These are phyloP conservation scores for Neocatenulostroma microsporum DNA, from an alignment of 2,329 filamentous ascomycete genomes.

Conservation along the genomic window DNA sequence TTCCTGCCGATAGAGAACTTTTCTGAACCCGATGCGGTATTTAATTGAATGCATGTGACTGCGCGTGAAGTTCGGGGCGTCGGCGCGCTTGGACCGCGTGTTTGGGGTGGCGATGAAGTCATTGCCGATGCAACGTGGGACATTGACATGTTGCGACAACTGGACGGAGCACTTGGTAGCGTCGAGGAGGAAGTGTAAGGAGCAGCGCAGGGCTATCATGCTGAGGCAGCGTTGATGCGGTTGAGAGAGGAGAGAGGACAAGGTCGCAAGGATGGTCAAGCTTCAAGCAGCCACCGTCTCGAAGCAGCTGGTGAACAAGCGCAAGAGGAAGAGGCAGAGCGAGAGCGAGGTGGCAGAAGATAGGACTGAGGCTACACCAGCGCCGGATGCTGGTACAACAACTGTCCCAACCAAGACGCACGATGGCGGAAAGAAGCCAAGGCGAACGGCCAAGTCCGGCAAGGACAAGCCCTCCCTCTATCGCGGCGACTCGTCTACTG, in stretches of 20 bases:
- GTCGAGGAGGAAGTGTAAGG: no score
- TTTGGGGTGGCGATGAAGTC: conserved; percentile 8
- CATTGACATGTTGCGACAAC: no score
- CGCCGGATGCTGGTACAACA: conserved; percentile 19
- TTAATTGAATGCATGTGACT: conserved; percentile 11
- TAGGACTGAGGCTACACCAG: neutral
- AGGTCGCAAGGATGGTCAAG: conserved; percentile 35
- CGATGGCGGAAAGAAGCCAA: conserved; percentile 49
- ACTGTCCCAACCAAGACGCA: conserved; percentile 49
- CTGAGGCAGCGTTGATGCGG: neutral
- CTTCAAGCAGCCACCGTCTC: conserved; percentile 44
- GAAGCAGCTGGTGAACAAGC: conserved; percentile 35
- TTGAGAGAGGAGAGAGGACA: neutral
- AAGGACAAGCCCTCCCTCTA: conserved; percentile 33
- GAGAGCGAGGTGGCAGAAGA: conserved; percentile 6
- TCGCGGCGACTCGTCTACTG: conserved; percentile 43
- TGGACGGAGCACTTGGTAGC: no score
- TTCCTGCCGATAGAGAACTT: no score
- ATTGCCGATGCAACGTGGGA: no score
- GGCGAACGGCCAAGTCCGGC: conserved; percentile 35
- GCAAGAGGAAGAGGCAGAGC: conserved; percentile 36
- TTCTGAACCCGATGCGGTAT: no score
- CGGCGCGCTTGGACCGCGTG: conserved; percentile 4
- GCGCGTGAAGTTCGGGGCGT: conserved; percentile 3
- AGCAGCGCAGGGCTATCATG: no score